Base-by-base conservation (phyloP, 495 filamentous ascomycete genomes). In the Rostrohypoxylon terebratum region DNA sequence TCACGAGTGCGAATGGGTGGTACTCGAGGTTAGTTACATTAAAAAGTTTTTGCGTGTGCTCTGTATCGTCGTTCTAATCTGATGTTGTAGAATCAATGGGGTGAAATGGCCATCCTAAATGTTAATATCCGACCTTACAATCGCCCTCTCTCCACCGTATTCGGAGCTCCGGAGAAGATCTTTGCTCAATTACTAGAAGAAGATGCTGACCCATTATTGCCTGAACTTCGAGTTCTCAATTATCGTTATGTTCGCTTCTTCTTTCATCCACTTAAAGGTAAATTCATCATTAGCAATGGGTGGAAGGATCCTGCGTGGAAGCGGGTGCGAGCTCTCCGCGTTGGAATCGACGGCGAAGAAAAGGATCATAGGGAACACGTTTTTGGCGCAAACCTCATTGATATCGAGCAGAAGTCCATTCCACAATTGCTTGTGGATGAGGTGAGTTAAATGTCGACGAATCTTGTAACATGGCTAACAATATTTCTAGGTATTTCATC, bases 241-340 rank as follows among this genome's bases (percentile, higher is more conserved):
- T 98, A 98, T 76, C 91, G 95, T 71, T 97, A 98, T 77, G 90
- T 98, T 47, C 89, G 93, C 51, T 96, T 99, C 67, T 96, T 90
- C 77, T 98, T 91, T 73, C 93, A 99, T 76, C 93, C 94, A 8
- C 51, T 93, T 8, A 90, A 91, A 67, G 96, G 97, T 77, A 96
- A 90, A 77, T 98, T 98, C 74, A 81, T 93, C 16, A 84, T 96
- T 4, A 90, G 90, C 63, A 96, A 88, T 77, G 90, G 90, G 50
- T 99, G 96, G 96, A 97, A 93, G 79, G 96, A 98, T 77, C 92
- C 95, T 8, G 78, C 84, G 3, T 99, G 96, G 96, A 91, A 87
- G 14, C 87, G 92, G 79, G 88, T 93, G 2, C 90, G 88, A 70
- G 83, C 85, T 0, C 89, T 98, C 76, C 90, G 96, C 38, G 80